phyloP scores from a whole-genome alignment of 805 yeast species.

The Teunomyces atbi region DNA sequence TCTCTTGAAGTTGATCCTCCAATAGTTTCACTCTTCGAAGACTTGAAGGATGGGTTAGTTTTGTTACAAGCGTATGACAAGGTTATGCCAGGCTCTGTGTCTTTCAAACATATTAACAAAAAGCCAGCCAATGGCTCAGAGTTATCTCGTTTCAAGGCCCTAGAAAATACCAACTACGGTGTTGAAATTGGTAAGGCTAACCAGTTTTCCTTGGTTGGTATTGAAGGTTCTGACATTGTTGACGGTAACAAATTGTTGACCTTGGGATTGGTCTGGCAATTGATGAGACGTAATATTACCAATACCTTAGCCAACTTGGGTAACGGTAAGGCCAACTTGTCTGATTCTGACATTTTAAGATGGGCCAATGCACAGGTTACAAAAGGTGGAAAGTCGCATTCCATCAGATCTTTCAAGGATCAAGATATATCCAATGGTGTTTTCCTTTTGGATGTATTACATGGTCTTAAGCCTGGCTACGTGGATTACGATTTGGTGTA shows the following conservation, averaged over 20 bases:
- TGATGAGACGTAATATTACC: conserved; percentile 94
- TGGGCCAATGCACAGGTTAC: conserved; percentile 90
- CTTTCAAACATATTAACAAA: conserved; percentile 76
- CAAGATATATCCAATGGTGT: conserved; percentile 71
- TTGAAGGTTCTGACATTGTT: conserved; percentile 95
- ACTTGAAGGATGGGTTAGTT: conserved; percentile 87
- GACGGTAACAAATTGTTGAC: conserved; percentile 90
- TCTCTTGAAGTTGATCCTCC: conserved; percentile 96
- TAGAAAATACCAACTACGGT: conserved; percentile 98
- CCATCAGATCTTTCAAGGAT: conserved; percentile 84
- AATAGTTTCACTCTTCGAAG: conserved; percentile 87
- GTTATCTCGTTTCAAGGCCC: conserved; percentile 85
- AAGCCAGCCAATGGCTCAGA: conserved; percentile 75
- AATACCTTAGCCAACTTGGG: conserved; percentile 74
- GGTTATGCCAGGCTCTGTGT: conserved; percentile 90
- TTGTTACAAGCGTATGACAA: conserved; percentile 92
- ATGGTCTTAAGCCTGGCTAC: conserved; percentile 95
- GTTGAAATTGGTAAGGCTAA: conserved; percentile 93
- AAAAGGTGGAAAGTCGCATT: conserved; percentile 77
- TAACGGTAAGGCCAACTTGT: conserved; percentile 59
- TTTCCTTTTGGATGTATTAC: conserved; percentile 82
- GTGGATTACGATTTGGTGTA: conserved; percentile 93
- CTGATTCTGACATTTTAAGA: conserved; percentile 81
- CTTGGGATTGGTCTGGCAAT: conserved; percentile 94
- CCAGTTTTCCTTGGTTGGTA: conserved; percentile 92